Evolutionary conservation across 2,329 filamentous ascomycete genomes (phyloP), one percentile per base, ranked within the genome.

Genomic region (Hypocreales sp.): DNA sequence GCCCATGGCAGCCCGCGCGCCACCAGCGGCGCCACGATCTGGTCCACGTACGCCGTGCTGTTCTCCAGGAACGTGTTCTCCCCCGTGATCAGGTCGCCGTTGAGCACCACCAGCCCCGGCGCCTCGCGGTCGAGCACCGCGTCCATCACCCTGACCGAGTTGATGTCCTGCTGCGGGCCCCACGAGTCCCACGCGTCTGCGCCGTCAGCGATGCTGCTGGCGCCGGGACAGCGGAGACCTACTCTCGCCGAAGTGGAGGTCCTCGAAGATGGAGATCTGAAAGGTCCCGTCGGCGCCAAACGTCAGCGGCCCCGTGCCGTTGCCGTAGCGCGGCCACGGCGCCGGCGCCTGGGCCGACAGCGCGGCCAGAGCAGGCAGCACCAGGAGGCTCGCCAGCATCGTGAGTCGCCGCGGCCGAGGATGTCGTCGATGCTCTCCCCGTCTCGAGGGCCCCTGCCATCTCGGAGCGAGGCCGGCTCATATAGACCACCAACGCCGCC

Each of bases 221-320:
- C 20, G 4, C 5, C 8, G 5, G 11, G 14, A 16, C 16, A 15
- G 4, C n/a, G 18, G 8, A 15, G 13, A 44, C 52, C 37, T 48
- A 69, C 69, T 64, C 47, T 83, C 77, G 8, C 75, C 78, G 42
- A 77, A 78, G 43, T 83, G 77, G 7, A 82, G 48, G 38, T 83
- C 78, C 16, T 69, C 64, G 34, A 83, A 78, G 9, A 82, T 60
- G 2, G 69, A 53, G 18, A 69, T 51, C 27, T 64, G 59, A 36
- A 69, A 67, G 0, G 51, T 59, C 5, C 60, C 61, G 24, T 63
- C 53, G 1, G 37, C 13, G 7, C 42, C 45, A 36, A 67, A 64
- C 7, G 32, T 37, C 4, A 49, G 29, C 5, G 36, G 34, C 2
- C 23, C 15, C 6, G 18, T 13, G 10, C 8, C 20, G 12, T 21